phyloP scores from a whole-genome alignment of 2,329 filamentous ascomycete species.

The Coleophoma cylindrospora region DNA sequence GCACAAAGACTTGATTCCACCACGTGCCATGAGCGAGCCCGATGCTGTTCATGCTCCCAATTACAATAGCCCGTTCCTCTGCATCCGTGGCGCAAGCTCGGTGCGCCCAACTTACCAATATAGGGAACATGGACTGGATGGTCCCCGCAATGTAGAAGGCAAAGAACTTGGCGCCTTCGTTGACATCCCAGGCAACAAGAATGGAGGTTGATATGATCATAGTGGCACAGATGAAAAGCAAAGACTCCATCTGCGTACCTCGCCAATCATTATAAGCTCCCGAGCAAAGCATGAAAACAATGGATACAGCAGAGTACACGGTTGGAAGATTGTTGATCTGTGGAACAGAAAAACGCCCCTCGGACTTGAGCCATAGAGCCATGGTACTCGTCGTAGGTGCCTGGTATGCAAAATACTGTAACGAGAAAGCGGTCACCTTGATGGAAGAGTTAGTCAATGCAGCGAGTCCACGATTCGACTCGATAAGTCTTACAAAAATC shows the following conservation, averaged over 20 bases:
- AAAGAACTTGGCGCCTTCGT: conserved; percentile 55
- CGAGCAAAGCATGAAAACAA: conserved; percentile 62
- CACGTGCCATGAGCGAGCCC: not conserved
- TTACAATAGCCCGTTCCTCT: conserved; percentile 62
- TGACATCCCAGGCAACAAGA: conserved; percentile 43
- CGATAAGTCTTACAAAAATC: not conserved
- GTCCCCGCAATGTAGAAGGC: conserved; percentile 51
- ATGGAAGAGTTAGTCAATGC: not conserved
- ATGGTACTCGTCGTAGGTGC: not conserved
- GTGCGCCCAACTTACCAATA: conserved; percentile 38
- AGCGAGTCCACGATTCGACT: not conserved
- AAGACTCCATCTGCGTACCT: conserved; percentile 44
- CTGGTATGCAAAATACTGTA: not conserved
- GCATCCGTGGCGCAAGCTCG: conserved; percentile 51
- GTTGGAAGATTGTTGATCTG: conserved; percentile 33
- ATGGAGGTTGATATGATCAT: not conserved
- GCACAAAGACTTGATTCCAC: not conserved
- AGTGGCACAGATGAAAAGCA: not conserved
- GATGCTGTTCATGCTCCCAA: conserved; percentile 55
- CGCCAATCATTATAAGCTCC: conserved; percentile 52
- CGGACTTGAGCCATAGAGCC: not conserved
- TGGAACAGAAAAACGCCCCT: not conserved
- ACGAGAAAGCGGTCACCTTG: not conserved
- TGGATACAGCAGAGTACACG: conserved; percentile 39
- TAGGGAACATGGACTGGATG: conserved; percentile 32